A percentile compares a stretch with the other conserved stretches of the same genome.
These are phyloP conservation scores for Botrytis tulipae DNA, from an alignment of 2,329 filamentous ascomycete genomes.

Conservation along the genomic window DNA sequence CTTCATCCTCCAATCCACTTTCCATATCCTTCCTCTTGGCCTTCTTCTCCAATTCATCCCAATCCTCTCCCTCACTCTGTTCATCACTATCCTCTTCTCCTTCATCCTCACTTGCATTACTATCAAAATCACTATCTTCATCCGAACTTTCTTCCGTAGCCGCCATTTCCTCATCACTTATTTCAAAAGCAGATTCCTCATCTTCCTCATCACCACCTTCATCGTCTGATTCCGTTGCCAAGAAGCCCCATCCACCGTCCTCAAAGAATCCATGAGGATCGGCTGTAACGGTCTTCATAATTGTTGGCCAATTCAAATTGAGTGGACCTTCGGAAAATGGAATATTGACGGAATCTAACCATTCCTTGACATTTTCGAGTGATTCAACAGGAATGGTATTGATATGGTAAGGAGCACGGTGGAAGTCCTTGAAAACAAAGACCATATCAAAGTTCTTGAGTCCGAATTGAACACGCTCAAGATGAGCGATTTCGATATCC, in stretches of 20 bases:
- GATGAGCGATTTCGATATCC: conserved; percentile 92
- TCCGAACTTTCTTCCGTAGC: conserved; percentile 74
- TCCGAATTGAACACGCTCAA: conserved; percentile 94
- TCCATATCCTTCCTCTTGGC: conserved; percentile 80
- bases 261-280: conserved; percentile 94
- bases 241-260: conserved; percentile 93
- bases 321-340: conserved; percentile 91
- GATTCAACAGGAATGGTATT: conserved; percentile 98
- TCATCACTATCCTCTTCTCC: conserved; percentile 71
- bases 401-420: conserved; percentile 84
- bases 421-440: conserved; percentile 97
- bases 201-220: conserved; percentile 77
- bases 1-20: conserved; percentile 66
- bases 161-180: conserved; percentile 77
- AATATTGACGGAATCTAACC: conserved; percentile 94
- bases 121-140: conserved; percentile 90
- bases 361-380: conserved; percentile 94
- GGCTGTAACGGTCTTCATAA: conserved; percentile 97
- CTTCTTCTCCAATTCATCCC: conserved; percentile 93
- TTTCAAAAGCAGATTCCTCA: conserved; percentile 90
- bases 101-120: conserved; percentile 80
- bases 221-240: conserved; percentile 82
- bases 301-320: conserved; percentile 97
- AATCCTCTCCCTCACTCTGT: conserved; percentile 81
- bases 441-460: conserved; percentile 99